Conservation (phyloP, 2,329 filamentous ascomycete species). For the Geosmithia putterillii region DNA sequence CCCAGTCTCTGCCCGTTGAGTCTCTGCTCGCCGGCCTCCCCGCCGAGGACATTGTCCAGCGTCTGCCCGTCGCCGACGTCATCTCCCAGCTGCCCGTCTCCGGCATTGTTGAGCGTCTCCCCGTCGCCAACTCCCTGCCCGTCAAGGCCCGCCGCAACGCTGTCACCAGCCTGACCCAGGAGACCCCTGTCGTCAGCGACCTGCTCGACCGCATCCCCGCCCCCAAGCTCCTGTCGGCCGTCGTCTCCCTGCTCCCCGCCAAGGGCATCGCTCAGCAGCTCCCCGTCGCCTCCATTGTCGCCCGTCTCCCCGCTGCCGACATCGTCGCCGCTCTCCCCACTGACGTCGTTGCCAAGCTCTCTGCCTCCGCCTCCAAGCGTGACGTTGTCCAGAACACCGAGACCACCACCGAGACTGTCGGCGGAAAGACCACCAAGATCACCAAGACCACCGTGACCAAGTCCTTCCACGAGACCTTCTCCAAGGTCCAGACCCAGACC, state of each 20-base stretch:
- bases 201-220: constrained; percentile 4
- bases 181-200: constrained; percentile 1
- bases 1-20: constrained; percentile 1
- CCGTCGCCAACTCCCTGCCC: background rate
- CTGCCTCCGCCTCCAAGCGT: background rate
- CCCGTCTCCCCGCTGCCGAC: constrained; percentile 1
- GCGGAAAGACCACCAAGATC: background rate
- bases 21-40: background rate
- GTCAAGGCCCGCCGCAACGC: background rate
- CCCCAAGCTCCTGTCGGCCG: constrained; percentile 1
- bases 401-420: background rate
- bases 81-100: constrained; percentile 1
- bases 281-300: background rate
- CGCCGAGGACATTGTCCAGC: constrained; percentile 1
- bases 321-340: constrained; percentile 1
- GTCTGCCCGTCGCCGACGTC: background rate
- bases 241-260: constrained; percentile 2
- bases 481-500: background rate
- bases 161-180: background rate
- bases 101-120: constrained; percentile 1
- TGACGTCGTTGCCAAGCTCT: background rate
- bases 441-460: background rate
- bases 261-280: constrained; percentile 2
- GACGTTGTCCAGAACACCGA: background rate
- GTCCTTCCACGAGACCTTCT: background rate